Percentiles rank a stretch among this genome's conserved stretches.
Conservation (phyloP, 83 land plant species). For the Larix sibirica region DNA sequence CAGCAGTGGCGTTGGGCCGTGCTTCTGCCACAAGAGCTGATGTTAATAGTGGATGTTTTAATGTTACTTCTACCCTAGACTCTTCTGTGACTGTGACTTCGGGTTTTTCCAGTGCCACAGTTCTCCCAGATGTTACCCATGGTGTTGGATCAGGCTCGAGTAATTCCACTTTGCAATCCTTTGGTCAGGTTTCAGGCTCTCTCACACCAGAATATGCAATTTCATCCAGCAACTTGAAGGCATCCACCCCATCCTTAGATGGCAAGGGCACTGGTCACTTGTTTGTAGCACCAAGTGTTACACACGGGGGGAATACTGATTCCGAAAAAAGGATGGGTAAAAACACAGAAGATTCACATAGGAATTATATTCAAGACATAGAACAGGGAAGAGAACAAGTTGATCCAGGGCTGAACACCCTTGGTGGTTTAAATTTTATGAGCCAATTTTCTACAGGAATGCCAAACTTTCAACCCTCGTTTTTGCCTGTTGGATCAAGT, state of each 20-base stretch:
- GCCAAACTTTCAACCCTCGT: slow-evolving; percentile 16
- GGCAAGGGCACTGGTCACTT: slow-evolving; percentile 1
- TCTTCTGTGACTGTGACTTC: slow-evolving; percentile 2
- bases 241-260: slow-evolving; percentile 6
- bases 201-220: neutral
- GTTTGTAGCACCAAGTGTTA: neutral
- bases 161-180: neutral
- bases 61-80: neutral
- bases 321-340: neutral
- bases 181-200: slow-evolving; percentile 8
- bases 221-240: neutral
- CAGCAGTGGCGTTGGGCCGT: slow-evolving; percentile 52
- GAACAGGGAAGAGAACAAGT: neutral
- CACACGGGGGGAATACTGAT: slow-evolving; percentile 3
- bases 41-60: slow-evolving; percentile 11
- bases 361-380: neutral
- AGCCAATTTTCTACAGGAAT: slow-evolving; percentile 7
- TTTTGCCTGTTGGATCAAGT: slow-evolving; percentile 6
- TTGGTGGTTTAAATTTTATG: slow-evolving; percentile 9
- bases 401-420: slow-evolving; percentile 1
- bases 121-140: neutral
- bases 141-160: slow-evolving; percentile 5
- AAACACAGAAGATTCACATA: slow-evolving; percentile 10
- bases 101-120: neutral
- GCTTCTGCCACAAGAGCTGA: slow-evolving; percentile 36